These are phyloP conservation scores for Boeremia exigua DNA, from an alignment of 2,329 filamentous ascomycete species.

Conservation along the genomic window DNA sequence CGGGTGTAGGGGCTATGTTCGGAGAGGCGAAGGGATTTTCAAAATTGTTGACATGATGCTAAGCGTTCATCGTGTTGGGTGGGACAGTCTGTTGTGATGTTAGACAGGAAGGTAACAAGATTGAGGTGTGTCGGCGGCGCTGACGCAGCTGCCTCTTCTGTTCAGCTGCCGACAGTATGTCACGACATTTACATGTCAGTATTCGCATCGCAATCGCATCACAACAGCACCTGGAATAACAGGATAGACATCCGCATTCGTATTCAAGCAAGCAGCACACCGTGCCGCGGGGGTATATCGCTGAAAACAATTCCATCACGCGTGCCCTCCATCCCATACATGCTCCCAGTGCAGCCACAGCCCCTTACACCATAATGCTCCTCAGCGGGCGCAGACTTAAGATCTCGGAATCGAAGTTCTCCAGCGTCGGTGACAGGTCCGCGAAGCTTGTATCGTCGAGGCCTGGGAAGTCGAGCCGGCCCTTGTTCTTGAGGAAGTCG, in stretches of 20 bases:
- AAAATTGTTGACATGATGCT: too few relatives aligned
- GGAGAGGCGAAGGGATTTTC: too few relatives aligned
- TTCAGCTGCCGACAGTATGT: too few relatives aligned
- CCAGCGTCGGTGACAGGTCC: slow-evolving; percentile 12
- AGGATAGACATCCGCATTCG: not conserved
- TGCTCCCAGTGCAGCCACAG: not conserved
- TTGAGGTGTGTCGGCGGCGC: too few relatives aligned
- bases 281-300: slow-evolving; percentile 12
- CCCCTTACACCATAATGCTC: not conserved
- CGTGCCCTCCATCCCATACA: too few relatives aligned
- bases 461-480: slow-evolving; percentile 3
- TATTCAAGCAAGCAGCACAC: not conserved
- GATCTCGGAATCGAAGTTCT: slow-evolving; percentile 11
- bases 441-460: slow-evolving; percentile 13
- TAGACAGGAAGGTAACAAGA: too few relatives aligned
- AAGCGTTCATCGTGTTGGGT: too few relatives aligned
- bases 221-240: not conserved
- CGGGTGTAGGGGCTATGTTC: too few relatives aligned
- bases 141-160: too few relatives aligned
- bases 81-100: too few relatives aligned
- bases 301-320: not conserved
- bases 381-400: slow-evolving; percentile 1
- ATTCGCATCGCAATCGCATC: not conserved
- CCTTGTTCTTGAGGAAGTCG: slow-evolving; percentile 6
- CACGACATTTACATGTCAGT: too few relatives aligned